Evolutionary conservation across 495 filamentous ascomycete species (phyloP).

Genomic region (Aspergillus baeticus): DNA sequence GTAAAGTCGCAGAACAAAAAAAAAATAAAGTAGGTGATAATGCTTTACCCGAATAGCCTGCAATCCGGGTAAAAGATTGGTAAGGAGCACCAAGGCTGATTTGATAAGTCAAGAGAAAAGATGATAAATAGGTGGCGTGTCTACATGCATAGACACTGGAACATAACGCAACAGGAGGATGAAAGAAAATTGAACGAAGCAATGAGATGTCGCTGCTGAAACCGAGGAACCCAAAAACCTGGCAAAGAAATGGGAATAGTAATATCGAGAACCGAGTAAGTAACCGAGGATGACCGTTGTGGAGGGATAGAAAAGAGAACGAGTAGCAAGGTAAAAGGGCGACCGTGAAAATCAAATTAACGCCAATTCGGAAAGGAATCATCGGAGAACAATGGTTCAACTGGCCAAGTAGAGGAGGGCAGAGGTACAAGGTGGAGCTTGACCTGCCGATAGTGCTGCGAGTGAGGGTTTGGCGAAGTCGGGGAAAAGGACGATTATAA

Average conservation of each 20-base stretch:
- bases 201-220: neutral
- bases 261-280: neutral
- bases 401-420: neutral
- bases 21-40: neutral
- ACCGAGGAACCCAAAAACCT: neutral
- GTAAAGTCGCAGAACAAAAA: neutral
- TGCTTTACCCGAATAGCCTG: conserved; percentile 5
- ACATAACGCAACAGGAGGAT: neutral
- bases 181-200: neutral
- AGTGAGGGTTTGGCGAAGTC: neutral
- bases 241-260: conserved; percentile 1
- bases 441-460: neutral
- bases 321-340: neutral
- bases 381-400: conserved; percentile 13
- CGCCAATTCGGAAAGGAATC: conserved; percentile 19
- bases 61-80: neutral
- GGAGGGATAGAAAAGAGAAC: neutral
- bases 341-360: conserved; percentile 15
- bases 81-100: neutral
- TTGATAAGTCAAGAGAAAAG: neutral
- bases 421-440: neutral
- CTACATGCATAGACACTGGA: neutral
- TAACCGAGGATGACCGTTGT: conserved; percentile 1
- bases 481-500: neutral
- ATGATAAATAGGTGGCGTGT: neutral